A percentile compares a stretch with the other conserved stretches of the same genome.
These are phyloP conservation scores for Daldinia decipiens DNA, from an alignment of 495 filamentous ascomycete genomes.

Conservation along the genomic window DNA sequence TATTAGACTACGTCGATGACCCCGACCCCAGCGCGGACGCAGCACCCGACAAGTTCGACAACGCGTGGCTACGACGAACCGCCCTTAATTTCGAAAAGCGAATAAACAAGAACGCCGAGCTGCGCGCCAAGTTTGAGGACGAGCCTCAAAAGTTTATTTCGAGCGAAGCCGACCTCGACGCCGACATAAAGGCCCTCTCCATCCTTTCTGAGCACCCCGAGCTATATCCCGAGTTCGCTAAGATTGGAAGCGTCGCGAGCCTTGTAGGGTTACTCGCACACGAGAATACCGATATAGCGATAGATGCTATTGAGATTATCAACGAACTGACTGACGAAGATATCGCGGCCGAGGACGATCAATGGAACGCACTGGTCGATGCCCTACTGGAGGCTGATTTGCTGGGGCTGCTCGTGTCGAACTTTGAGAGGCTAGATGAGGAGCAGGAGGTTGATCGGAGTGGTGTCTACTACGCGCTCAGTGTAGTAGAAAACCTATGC, in stretches of 20 bases:
- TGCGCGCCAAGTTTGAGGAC: slow-evolving; percentile 86
- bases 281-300: slow-evolving; percentile 97
- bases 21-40: slow-evolving; percentile 66
- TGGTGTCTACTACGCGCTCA: slow-evolving; percentile 87
- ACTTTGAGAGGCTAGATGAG: slow-evolving; percentile 87
- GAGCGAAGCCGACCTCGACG: slow-evolving; percentile 88
- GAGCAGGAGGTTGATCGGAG: slow-evolving; percentile 76
- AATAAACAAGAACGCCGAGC: slow-evolving; percentile 91
- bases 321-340: slow-evolving; percentile 95
- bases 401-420: slow-evolving; percentile 81
- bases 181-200: slow-evolving; percentile 86
- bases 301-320: slow-evolving; percentile 89
- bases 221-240: slow-evolving; percentile 84
- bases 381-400: slow-evolving; percentile 86
- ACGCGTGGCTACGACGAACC: slow-evolving; percentile 81
- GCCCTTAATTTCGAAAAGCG: slow-evolving; percentile 89
- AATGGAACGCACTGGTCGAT: slow-evolving; percentile 85
- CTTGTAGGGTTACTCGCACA: slow-evolving; percentile 86
- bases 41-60: slow-evolving; percentile 79
- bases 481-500: slow-evolving; percentile 86
- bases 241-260: slow-evolving; percentile 77
- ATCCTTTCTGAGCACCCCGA: slow-evolving; percentile 89
- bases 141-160: slow-evolving; percentile 82
- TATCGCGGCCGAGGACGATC: slow-evolving; percentile 80
- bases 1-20: slow-evolving; percentile 89